Percentiles rank a stretch among this genome's conserved stretches.
Evolutionary conservation across 805 yeast species (phyloP).

Genomic region (Zygotorulaspora danielsina): DNA sequence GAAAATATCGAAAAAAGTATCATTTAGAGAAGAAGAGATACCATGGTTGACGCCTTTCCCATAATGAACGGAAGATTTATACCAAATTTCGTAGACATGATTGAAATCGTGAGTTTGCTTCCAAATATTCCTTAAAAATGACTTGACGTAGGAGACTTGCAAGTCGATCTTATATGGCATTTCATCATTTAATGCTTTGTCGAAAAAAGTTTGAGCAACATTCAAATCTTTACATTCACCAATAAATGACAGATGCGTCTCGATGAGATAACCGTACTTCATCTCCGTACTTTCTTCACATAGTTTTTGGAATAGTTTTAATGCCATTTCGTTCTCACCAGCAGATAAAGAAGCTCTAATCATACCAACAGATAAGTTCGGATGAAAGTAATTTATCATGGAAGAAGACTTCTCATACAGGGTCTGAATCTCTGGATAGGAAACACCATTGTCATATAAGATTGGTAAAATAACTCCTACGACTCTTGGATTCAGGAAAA

Average conservation of each 20-base stretch:
- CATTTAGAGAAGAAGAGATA: slow-evolving; percentile 67
- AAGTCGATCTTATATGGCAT: slow-evolving; percentile 69
- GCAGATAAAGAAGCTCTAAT: slow-evolving; percentile 67
- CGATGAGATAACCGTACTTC: slow-evolving; percentile 54
- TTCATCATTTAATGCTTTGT: slow-evolving; percentile 61
- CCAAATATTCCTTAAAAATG: slow-evolving; percentile 59
- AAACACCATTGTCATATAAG: slow-evolving; percentile 56
- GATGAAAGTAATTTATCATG: slow-evolving; percentile 34
- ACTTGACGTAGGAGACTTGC: slow-evolving; percentile 69
- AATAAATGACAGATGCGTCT: slow-evolving; percentile 72
- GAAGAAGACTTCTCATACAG: slow-evolving; percentile 47
- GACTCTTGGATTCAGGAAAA: slow-evolving; percentile 59
- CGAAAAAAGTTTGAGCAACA: slow-evolving; percentile 70
- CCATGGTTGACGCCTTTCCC: slow-evolving; percentile 59
- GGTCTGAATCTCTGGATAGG: slow-evolving; percentile 55
- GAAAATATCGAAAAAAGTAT: slow-evolving; percentile 62
- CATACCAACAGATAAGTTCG: slow-evolving; percentile 62
- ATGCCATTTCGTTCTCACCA: slow-evolving; percentile 60
- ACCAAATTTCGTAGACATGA: slow-evolving; percentile 59
- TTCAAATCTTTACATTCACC: slow-evolving; percentile 70
- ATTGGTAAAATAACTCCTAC: slow-evolving; percentile 67
- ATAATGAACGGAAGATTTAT: slow-evolving; percentile 53
- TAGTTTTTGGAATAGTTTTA: slow-evolving; percentile 57
- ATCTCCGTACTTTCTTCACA: slow-evolving; percentile 47
- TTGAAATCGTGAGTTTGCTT: slow-evolving; percentile 53